Base-by-base conservation (phyloP, 139 green algal species). In the Mychonastes homosphaera region DNA sequence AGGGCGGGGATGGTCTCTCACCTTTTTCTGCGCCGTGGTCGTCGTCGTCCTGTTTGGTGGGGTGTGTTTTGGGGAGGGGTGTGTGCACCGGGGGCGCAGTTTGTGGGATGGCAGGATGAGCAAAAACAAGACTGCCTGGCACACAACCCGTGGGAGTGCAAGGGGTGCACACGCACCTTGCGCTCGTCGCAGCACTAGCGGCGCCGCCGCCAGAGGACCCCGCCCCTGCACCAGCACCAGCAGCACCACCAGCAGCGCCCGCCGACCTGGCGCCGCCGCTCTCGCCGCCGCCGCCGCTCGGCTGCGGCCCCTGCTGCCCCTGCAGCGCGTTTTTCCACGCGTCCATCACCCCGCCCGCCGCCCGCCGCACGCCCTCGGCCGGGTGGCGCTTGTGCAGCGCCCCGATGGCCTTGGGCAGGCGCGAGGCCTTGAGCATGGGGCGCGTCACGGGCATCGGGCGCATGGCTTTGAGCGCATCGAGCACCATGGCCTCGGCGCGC, bases 361-460 rank as follows among this genome's bases (percentile, higher is more conserved):
- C 24, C 12, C 34, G 30, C 35, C 15, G 19, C 26, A 67, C 51
- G n/a, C n/a, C n/a, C 18, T 54, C 32, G 35, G n/a, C 12, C 18
- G 15, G 33, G 30, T 44, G 27, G 32, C 61, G 51, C 61, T 67
- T 67, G 28, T 51, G 61, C 61, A 67, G 39, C 18, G 36, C 50
- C n/a, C 51, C 51, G 15, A 67, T 40, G 5, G 57, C 24, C 13
- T 61, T 61, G n/a, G 51, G 40, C n/a, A 34, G 46, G 28, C 26
- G 39, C 3, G 48, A 61, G 19, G 33, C 27, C 39, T 54, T 34
- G 4, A 67, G 27, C 26, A 67, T 54, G 6, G n/a, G 30, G 50
- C 54, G 44, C 16, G 16, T 52, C 1, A 61, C 61, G 15, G 61
- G 61, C 29, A 67, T 39, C 50, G 30, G 28, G 39, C 53, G 43